Evolutionary conservation across 345 rosid genomes (phyloP), one percentile per base, ranked within the genome.

Genomic region (Boechera divaricarpa): DNA sequence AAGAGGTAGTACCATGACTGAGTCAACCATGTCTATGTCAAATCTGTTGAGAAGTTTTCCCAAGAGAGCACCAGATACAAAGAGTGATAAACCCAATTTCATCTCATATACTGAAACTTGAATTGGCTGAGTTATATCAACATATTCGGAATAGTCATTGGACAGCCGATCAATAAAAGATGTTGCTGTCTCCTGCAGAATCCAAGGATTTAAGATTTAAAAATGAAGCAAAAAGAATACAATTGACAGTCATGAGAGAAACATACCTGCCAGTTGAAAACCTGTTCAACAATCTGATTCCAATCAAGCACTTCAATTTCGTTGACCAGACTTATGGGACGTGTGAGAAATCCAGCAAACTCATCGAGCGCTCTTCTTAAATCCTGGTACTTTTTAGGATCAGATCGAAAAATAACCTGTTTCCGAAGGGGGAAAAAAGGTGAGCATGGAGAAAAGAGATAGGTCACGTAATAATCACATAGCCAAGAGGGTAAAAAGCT

Each of bases 71-170:
- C 82, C 86, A 70, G 90, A 83, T 29, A 88, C 70, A 77, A 89
- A 79, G 55, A 94, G 80, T 28, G 95, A 86, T 54, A 92, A 72
- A 56, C 98, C 98, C 69, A 92, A 70, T 76, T 94, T 94, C 87
- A 94, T 92, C 84, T 94, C 96, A 44, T 89, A 94, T 31, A 90
- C 80, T 54, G 98, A 92, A 71, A 94, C 98, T 85, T 92, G 98
- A 81, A 92, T 78, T 75, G 98, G 98, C 70, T 89, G 97, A 66
- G 83, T 83, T 69, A 92, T 69, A 81, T 94, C 98, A 70, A 78
- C 62, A 71, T 88, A 92, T 52, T 88, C 96, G 3, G 79, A 54
- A 70, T 92, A 90, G 49, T 88, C 94, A 48, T 63, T 81, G 63
- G 92, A 84, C 63, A 94, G 74, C 56, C 83, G 87, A 54, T 87